phyloP scores from a whole-genome alignment of 441 rosid species.

The Eruca vesicaria region DNA sequence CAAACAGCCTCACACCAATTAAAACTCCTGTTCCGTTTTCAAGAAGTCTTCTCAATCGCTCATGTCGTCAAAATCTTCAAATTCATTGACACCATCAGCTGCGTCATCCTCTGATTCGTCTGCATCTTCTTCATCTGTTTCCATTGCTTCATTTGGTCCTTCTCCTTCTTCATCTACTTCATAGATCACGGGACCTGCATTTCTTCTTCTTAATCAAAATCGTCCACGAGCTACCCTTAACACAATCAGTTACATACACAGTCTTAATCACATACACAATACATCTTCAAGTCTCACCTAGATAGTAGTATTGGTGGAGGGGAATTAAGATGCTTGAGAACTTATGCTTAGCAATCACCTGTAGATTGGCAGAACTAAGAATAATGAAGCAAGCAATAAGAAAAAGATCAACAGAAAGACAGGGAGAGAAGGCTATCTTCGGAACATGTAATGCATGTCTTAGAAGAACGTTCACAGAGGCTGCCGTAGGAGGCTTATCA shows the following conservation, averaged over 20 bases:
- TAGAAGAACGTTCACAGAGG: slow-evolving; percentile 78
- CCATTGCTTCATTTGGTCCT: slow-evolving; percentile 39
- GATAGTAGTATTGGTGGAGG: slow-evolving; percentile 71
- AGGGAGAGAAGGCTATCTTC: no score
- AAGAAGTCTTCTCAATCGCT: slow-evolving; percentile 46
- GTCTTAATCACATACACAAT: slow-evolving; percentile 17
- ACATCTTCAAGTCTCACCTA: slow-evolving; percentile 53
- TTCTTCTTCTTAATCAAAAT: slow-evolving; percentile 61
- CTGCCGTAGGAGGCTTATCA: slow-evolving; percentile 79
- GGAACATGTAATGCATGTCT: slow-evolving; percentile 88
- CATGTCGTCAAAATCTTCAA: slow-evolving; percentile 54
- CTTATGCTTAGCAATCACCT: slow-evolving; percentile 87
- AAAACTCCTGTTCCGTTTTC: slow-evolving; percentile 7
- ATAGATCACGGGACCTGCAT: slow-evolving; percentile 56
- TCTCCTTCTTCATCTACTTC: slow-evolving; percentile 58
- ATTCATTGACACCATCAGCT: slow-evolving; percentile 47
- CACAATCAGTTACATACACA: slow-evolving; percentile 9
- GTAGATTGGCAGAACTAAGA: not conserved
- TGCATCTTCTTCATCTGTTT: slow-evolving; percentile 30
- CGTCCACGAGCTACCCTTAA: slow-evolving; percentile 35
- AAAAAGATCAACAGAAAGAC: slow-evolving; percentile 66
- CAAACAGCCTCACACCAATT: slow-evolving; percentile 11
- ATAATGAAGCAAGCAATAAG: not conserved
- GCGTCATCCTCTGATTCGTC: slow-evolving; percentile 33
- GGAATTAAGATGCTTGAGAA: slow-evolving; percentile 66